A percentile compares a stretch with the other conserved stretches of the same genome.
phyloP scores from a whole-genome alignment of 2,329 filamentous ascomycete species.

The Sodiomyces alkalinus region DNA sequence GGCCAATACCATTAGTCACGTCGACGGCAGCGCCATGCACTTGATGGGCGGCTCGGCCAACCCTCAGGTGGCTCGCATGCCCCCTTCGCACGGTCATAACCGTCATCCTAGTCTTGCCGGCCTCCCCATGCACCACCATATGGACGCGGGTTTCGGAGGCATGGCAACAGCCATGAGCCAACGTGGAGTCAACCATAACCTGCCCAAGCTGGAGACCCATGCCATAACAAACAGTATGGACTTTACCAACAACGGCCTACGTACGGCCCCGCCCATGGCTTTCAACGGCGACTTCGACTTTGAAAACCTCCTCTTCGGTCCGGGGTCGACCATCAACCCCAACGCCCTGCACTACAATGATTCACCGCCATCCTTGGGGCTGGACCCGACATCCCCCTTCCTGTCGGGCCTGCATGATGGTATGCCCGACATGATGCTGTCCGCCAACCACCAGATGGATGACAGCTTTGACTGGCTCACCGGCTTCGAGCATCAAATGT shows the following conservation, averaged over 20 bases:
- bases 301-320: slow-evolving; percentile 54
- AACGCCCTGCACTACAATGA: slow-evolving; percentile 73
- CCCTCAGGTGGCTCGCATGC: slow-evolving; percentile 30
- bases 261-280: slow-evolving; percentile 58
- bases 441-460: slow-evolving; percentile 46
- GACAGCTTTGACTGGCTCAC: slow-evolving; percentile 72
- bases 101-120: slow-evolving; percentile 64
- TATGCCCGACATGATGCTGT: slow-evolving; percentile 38
- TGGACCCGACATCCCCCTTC: slow-evolving; percentile 49
- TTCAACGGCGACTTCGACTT: slow-evolving; percentile 56
- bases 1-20: slow-evolving; percentile 91
- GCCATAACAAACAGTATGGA: slow-evolving; percentile 48
- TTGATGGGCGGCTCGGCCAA: slow-evolving; percentile 51
- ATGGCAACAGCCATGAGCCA: slow-evolving; percentile 57
- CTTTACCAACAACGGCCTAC: slow-evolving; percentile 48
- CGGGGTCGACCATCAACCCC: slow-evolving; percentile 51
- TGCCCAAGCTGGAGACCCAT: slow-evolving; percentile 75
- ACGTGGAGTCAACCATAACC: slow-evolving; percentile 48
- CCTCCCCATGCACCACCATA: slow-evolving; percentile 37
- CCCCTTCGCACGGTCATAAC: slow-evolving; percentile 34
- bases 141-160: slow-evolving; percentile 52
- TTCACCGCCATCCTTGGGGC: slow-evolving; percentile 50
- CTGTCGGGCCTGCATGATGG: slow-evolving; percentile 36
- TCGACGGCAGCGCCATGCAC: slow-evolving; percentile 63
- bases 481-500: slow-evolving; percentile 65